Base-by-base conservation (phyloP, 441 rosid species). In the Gossypium davidsonii region DNA sequence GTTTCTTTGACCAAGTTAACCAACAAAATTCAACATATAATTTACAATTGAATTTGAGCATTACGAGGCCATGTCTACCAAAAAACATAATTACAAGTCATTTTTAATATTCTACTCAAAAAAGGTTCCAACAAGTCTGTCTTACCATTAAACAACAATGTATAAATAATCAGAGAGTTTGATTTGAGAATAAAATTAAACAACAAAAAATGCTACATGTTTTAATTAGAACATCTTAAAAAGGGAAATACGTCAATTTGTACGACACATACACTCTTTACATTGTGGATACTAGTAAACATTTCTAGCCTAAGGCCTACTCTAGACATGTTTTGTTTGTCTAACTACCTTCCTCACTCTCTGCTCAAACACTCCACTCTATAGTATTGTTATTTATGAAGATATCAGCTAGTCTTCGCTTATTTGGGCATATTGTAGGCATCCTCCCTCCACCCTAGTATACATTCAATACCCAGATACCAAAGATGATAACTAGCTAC, bases 361-460 rank as follows among this genome's bases (percentile, higher is more conserved):
- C 65, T 85, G 91, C 82, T 91, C 97, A 52, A 93, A 93, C 18
- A 91, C 80, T 91, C 94, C 98, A 93, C 71, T 87, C 85, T 76
- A 93, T 89, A 0, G 94, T 87, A 31, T 81, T 79, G 85, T 91
- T 91, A 88, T 89, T 90, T 68, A 59, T 0, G 11, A 59, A 59
- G 11, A n/a, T 59, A 59, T 14, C 17, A 26, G 64, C 42, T 14
- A 26, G 37, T 26, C 64, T 59, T 17, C 42, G 42, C 42, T 31
- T 91, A 85, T 93, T 96, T 18, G 97, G 98, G 44, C 96, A 80
- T 52, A 91, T 91, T 28, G 97, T 93, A 21, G 96, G 97, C 98
- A 91, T 93, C 79, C 74, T 87, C 52, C 98, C 97, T 39, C 92
- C 96, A 9, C 99, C 97, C 34, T 84, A 89, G 74, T 93, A 91